Base-by-base conservation (phyloP, 129 eudicot species). In the Lactuca sativa region DNA sequence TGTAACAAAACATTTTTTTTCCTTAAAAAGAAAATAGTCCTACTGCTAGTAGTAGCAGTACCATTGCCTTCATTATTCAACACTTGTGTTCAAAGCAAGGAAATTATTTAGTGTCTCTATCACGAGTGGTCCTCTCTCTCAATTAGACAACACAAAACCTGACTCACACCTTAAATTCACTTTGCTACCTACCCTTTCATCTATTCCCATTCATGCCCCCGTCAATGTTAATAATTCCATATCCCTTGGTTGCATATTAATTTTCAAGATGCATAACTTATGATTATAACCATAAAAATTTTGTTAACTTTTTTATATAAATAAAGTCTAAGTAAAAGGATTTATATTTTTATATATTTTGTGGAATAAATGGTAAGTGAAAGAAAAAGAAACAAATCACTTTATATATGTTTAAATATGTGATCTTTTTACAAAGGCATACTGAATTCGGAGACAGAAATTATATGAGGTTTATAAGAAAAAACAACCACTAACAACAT, bases 51-150 rank as follows among this genome's bases (percentile, higher is more conserved):
- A 56, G 74, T 9, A 38, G 31, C 12, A 38, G 61, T 72, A 72
- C 65, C 64, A 63, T 32, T 63, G 5, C 56, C 43, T 64, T 64
- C 71, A 53, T 53, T 21, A 36, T 64, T 51, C 48, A 66, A 53
- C 73, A 68, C 80, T 76, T 68, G 74, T 67, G 74, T 76, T 59
- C 69, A 76, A 76, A 76, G 80, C 69, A 68, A 76, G 51, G 56
- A 74, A 76, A 76, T 76, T 76, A 76, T 76, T 76, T 69, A 76
- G 80, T 61, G 80, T 68, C 70, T 60, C 64, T 60, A 38, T 76
- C 80, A 68, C 7, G 60, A 68, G 80, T 76, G 75, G 80, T 76
- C 80, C 80, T 76, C 41, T 44, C 40, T 55, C 34, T 59, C 43
- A 70, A 58, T 75, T 58, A 31, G 80, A 75, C 80, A 59, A n/a